Evolutionary conservation across 139 green algal genomes (phyloP).

Genomic region (Marvania coccoides): DNA sequence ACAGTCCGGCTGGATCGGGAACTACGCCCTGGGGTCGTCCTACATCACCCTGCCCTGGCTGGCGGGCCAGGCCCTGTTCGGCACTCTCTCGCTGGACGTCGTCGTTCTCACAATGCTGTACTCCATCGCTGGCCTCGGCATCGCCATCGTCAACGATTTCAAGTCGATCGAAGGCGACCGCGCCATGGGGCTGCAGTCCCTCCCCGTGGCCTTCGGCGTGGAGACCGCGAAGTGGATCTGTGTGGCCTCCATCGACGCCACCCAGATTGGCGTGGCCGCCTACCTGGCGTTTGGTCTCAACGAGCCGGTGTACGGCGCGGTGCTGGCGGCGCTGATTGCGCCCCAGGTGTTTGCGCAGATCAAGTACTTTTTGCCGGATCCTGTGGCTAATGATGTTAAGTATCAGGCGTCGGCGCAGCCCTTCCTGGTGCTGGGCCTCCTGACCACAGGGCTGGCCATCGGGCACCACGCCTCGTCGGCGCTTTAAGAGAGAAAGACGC

Average conservation of each 20-base stretch:
- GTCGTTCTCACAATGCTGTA: conserved; percentile 95
- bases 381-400: conserved; percentile 96
- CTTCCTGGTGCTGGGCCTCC: conserved; percentile 96
- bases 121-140: conserved; percentile 93
- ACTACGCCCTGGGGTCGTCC: conserved; percentile 90
- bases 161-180: conserved; percentile 89
- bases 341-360: conserved; percentile 90
- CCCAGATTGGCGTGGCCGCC: conserved; percentile 74
- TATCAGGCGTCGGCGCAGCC: conserved; percentile 60
- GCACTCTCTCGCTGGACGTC: conserved; percentile 81
- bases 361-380: conserved; percentile 96
- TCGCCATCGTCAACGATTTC: conserved; percentile 99
- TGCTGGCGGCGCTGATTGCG: conserved; percentile 86
- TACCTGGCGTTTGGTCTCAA: conserved; percentile 81
- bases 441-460: conserved; percentile 89
- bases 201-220: conserved; percentile 95
- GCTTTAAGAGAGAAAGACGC: neutral
- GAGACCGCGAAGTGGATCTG: conserved; percentile 98
- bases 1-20: conserved; percentile 88
- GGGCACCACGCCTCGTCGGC: conserved; percentile 43
- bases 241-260: conserved; percentile 89
- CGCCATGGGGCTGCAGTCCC: conserved; percentile 75
- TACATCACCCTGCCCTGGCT: conserved; percentile 98
- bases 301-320: conserved; percentile 73
- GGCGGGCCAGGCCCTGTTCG: conserved; percentile 90